These are phyloP conservation scores for Umbellularia californica DNA, from an alignment of 164 flowering plant species.

Conservation along the genomic window DNA sequence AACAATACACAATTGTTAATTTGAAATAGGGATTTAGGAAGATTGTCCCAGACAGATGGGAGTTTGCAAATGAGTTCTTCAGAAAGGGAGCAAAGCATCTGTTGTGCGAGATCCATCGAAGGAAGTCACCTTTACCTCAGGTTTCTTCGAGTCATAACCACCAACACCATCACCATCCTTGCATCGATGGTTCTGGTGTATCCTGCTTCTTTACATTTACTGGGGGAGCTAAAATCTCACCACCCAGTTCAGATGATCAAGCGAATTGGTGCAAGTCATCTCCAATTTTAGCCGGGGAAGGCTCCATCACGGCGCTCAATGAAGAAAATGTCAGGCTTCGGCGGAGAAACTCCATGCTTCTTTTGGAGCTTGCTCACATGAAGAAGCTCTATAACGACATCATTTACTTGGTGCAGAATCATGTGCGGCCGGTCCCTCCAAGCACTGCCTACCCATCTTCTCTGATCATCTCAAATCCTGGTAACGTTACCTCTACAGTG, in stretches of 20 bases:
- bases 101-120: constrained; percentile 88
- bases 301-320: constrained; percentile 45
- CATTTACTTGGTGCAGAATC: constrained; percentile 83
- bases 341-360: constrained; percentile 71
- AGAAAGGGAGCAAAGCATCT: constrained; percentile 89
- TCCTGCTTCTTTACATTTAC: constrained; percentile 41
- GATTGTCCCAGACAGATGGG: constrained; percentile 99
- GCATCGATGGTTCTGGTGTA: constrained; percentile 9
- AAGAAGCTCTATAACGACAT: constrained; percentile 82
- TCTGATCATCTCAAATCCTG: constrained; percentile 22
- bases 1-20: not conserved
- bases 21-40: constrained; percentile 79
- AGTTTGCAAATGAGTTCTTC: constrained; percentile 92
- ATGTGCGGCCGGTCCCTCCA: constrained; percentile 79
- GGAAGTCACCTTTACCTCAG: constrained; percentile 73
- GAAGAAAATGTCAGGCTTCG: constrained; percentile 87
- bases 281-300: not conserved
- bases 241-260: constrained; percentile 63
- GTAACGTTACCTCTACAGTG: not conserved
- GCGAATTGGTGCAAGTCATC: constrained; percentile 54
- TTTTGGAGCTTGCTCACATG: constrained; percentile 82
- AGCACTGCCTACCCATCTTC: constrained; percentile 46
- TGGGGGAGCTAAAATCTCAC: constrained; percentile 45
- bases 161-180: constrained; percentile 26
- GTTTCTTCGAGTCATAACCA: constrained; percentile 35